These are phyloP conservation scores for Amphicarpaea edgeworthii DNA, from an alignment of 306 rosid genomes.

Conservation along the genomic window DNA sequence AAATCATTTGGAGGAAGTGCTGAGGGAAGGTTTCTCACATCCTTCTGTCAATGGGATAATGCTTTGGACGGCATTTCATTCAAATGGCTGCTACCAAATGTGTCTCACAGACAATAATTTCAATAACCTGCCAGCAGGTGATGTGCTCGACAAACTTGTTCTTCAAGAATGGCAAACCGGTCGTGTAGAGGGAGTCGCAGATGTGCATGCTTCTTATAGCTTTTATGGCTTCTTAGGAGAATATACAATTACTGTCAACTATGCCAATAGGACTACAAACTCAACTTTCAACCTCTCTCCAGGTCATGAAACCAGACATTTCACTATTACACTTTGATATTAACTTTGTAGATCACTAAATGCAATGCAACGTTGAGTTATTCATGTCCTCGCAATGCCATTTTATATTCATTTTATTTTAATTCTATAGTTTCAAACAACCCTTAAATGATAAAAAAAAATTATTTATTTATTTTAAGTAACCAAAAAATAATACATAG, in stretches of 20 bases:
- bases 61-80: constrained; percentile 89
- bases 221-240: constrained; percentile 89
- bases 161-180: constrained; percentile 75
- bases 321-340: constrained; percentile 65
- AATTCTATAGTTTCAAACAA: too few species aligned
- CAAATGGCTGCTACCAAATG: constrained; percentile 89
- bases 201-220: constrained; percentile 75
- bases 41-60: constrained; percentile 85
- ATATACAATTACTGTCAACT: constrained; percentile 54
- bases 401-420: too few species aligned
- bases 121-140: constrained; percentile 79
- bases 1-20: constrained; percentile 70
- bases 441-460: too few species aligned
- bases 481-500: too few species aligned
- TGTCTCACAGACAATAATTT: constrained; percentile 77
- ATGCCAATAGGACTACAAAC: constrained; percentile 53
- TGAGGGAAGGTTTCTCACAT: constrained; percentile 90
- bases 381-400: too few species aligned
- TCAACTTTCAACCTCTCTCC: constrained; percentile 67
- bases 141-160: constrained; percentile 80
- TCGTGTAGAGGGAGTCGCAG: constrained; percentile 57
- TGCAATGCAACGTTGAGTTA: too few species aligned
- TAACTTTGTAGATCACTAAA: too few species aligned
- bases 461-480: too few species aligned
- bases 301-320: constrained; percentile 79